A percentile compares a stretch with the other conserved stretches of the same genome.
Conservation (phyloP, 2,329 filamentous ascomycete species). For the Hymenoscyphus albidus region DNA sequence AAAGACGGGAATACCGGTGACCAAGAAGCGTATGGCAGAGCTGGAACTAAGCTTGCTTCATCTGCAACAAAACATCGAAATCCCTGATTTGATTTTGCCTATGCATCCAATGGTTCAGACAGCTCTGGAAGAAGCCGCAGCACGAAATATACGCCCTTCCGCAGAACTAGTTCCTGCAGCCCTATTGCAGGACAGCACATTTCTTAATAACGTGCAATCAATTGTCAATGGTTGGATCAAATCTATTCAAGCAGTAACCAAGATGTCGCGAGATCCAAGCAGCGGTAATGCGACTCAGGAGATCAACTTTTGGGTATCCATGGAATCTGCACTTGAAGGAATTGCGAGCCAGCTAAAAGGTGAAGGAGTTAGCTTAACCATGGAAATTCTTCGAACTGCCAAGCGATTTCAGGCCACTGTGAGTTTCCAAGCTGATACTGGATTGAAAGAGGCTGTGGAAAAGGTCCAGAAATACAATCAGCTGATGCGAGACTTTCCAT, state of each 20-base stretch:
- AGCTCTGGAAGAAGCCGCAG: constrained; percentile 73
- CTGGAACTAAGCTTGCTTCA: constrained; percentile 86
- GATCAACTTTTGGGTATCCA: constrained; percentile 98
- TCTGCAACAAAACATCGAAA: constrained; percentile 96
- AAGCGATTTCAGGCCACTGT: constrained; percentile 98
- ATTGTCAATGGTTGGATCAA: constrained; percentile 98
- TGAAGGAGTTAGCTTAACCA: constrained; percentile 82
- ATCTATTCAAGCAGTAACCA: constrained; percentile 94
- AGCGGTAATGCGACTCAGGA: constrained; percentile 85
- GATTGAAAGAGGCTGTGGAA: constrained; percentile 91
- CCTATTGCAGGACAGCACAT: constrained; percentile 82
- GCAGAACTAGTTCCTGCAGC: constrained; percentile 72
- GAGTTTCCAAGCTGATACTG: constrained; percentile 94
- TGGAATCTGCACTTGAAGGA: constrained; percentile 88
- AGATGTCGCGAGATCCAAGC: constrained; percentile 79
- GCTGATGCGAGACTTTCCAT: constrained; percentile 94
- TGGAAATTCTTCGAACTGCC: constrained; percentile 93
- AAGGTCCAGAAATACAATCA: constrained; percentile 98
- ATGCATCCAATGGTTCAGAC: constrained; percentile 86
- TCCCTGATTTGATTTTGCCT: constrained; percentile 82
- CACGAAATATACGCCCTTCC: constrained; percentile 63
- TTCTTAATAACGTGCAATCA: constrained; percentile 89
- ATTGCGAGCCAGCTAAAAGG: constrained; percentile 87
- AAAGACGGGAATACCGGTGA: constrained; percentile 93
- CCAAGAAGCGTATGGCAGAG: constrained; percentile 95